These are phyloP conservation scores for Tubosaeta sp. DNA, from an alignment of 768 basidiomycete genomes.

Conservation along the genomic window DNA sequence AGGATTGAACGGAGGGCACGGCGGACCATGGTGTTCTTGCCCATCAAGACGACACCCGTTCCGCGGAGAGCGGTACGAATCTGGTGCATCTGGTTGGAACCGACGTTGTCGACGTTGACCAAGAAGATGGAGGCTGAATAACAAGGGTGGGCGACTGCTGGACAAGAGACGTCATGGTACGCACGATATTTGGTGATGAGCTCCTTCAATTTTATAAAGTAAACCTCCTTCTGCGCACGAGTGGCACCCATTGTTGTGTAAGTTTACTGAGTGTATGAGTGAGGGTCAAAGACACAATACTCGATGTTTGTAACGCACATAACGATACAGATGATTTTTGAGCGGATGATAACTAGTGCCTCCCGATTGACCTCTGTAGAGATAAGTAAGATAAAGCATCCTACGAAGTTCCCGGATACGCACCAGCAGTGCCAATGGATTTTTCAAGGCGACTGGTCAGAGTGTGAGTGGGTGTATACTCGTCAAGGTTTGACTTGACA, in stretches of 20 bases:
- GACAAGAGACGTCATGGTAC: slow-evolving; percentile 30
- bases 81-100: slow-evolving; percentile 99
- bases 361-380: slow-evolving; percentile 86
- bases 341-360: slow-evolving; percentile 50
- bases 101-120: slow-evolving; percentile 99
- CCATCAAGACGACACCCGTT: slow-evolving; percentile 97
- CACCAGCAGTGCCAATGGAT: slow-evolving; percentile 88
- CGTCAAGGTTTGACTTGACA: slow-evolving; percentile 21
- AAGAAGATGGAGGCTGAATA: slow-evolving; percentile 91
- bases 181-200: slow-evolving; percentile 85
- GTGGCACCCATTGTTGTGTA: slow-evolving; percentile 78
- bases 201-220: slow-evolving; percentile 92
- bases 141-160: background rate
- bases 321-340: slow-evolving; percentile 19
- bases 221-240: slow-evolving; percentile 84
- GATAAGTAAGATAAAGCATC: slow-evolving; percentile 7
- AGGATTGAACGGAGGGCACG: slow-evolving; percentile 93
- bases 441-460: slow-evolving; percentile 76
- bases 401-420: slow-evolving; percentile 14
- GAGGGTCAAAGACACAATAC: background rate
- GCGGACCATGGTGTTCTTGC: slow-evolving; percentile 99
- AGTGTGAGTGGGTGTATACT: slow-evolving; percentile 10
- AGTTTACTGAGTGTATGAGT: slow-evolving; percentile 11
- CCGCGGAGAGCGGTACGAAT: slow-evolving; percentile 94
- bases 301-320: slow-evolving; percentile 21